These are phyloP conservation scores for Amauroascus verrucosus DNA, from an alignment of 2,329 filamentous ascomycete genomes.

Conservation along the genomic window DNA sequence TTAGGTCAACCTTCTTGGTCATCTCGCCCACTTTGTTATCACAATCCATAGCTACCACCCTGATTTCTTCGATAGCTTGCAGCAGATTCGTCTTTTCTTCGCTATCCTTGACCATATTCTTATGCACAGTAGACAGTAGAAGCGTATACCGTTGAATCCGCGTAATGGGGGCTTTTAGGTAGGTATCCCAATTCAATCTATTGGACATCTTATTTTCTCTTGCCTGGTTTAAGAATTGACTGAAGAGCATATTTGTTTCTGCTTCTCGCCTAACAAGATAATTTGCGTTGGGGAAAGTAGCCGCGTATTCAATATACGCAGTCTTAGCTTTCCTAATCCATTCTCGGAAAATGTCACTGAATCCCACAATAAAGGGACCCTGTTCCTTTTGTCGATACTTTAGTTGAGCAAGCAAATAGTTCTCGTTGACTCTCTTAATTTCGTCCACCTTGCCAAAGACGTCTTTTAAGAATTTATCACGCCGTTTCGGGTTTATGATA, in stretches of 20 bases:
- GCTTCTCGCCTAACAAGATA: constrained; percentile 76
- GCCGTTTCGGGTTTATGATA: constrained; percentile 67
- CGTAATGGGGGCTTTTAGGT: constrained; percentile 85
- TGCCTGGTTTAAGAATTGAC: constrained; percentile 70
- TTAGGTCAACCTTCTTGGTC: constrained; percentile 78
- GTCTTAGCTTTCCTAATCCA: constrained; percentile 91
- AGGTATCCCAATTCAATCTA: constrained; percentile 87
- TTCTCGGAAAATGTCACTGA: constrained; percentile 94
- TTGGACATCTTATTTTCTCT: constrained; percentile 68
- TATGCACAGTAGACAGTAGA: constrained; percentile 69
- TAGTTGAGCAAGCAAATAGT: constrained; percentile 80
- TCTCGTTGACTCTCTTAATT: constrained; percentile 84
- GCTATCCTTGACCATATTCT: constrained; percentile 70
- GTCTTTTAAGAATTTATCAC: constrained; percentile 67
- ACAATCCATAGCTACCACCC: constrained; percentile 76
- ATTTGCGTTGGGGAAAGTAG: constrained; percentile 71
- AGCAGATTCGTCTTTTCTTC: constrained; percentile 81
- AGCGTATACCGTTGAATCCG: constrained; percentile 83
- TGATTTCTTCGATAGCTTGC: constrained; percentile 85
- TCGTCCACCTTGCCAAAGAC: constrained; percentile 88
- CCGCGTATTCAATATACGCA: constrained; percentile 86
- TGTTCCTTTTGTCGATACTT: constrained; percentile 97
- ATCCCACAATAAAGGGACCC: constrained; percentile 85
- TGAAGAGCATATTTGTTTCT: constrained; percentile 75
- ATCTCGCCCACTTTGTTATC: constrained; percentile 88